phyloP scores from a whole-genome alignment of 805 yeast genomes.

The Lipomyces orientalis region DNA sequence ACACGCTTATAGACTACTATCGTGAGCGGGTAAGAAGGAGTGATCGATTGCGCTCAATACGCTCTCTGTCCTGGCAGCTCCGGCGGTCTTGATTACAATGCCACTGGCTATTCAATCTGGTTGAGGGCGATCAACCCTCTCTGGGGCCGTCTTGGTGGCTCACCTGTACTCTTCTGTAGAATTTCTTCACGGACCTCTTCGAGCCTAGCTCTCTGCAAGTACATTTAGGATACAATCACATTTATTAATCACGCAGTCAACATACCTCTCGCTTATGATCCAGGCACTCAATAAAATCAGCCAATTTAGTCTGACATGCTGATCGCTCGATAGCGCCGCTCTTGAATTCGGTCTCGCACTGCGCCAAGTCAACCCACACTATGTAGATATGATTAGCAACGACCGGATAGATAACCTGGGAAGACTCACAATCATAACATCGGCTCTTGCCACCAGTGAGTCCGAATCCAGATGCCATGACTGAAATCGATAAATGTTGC shows the following conservation, averaged over 20 bases:
- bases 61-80: neutral
- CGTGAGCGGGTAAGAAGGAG: neutral
- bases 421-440: slow-evolving; percentile 51
- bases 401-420: neutral
- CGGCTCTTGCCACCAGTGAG: slow-evolving; percentile 54
- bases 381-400: neutral
- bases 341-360: slow-evolving; percentile 22
- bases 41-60: no score
- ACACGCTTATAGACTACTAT: neutral
- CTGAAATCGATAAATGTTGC: neutral
- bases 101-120: slow-evolving; percentile 9
- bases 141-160: slow-evolving; percentile 16
- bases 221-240: neutral
- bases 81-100: neutral
- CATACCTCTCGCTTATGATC: slow-evolving; percentile 54
- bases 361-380: slow-evolving; percentile 28
- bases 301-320: slow-evolving; percentile 52
- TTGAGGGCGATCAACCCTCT: slow-evolving; percentile 19
- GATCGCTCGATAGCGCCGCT: slow-evolving; percentile 13
- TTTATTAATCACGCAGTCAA: neutral
- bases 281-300: slow-evolving; percentile 58
- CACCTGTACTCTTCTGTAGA: slow-evolving; percentile 12
- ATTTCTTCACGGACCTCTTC: slow-evolving; percentile 22
- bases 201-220: slow-evolving; percentile 30
- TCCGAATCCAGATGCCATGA: slow-evolving; percentile 51